Evolutionary conservation across 2,329 filamentous ascomycete genomes (phyloP).

Genomic region (Fusarium graminum): DNA sequence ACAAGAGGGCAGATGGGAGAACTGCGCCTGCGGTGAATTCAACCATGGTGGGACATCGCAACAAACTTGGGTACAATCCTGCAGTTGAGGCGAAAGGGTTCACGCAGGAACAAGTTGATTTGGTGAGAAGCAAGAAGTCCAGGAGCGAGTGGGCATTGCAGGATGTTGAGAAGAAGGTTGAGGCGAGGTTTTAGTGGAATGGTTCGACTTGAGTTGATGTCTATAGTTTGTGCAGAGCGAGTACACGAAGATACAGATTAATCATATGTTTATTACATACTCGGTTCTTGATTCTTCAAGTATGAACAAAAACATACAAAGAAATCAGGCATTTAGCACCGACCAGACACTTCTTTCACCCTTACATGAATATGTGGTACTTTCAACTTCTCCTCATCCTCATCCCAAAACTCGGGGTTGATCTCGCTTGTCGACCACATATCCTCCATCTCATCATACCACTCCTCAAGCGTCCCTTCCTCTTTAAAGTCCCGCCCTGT

Average conservation of each 20-base stretch:
- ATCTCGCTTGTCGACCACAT: slow-evolving; percentile 21
- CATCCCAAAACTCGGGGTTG: slow-evolving; percentile 20
- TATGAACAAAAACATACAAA: neutral
- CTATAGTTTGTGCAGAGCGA: neutral
- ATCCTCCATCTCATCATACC: slow-evolving; percentile 31
- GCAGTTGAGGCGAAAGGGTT: slow-evolving; percentile 91
- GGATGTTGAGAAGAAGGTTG: slow-evolving; percentile 65
- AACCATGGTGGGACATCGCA: slow-evolving; percentile 73
- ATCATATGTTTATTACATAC: too few relatives aligned
- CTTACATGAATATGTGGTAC: slow-evolving; percentile 14
- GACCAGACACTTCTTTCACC: slow-evolving; percentile 4
- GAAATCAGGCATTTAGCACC: neutral
- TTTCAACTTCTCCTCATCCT: slow-evolving; percentile 9
- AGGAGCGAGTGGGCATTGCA: slow-evolving; percentile 81
- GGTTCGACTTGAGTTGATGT: neutral
- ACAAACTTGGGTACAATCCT: slow-evolving; percentile 88
- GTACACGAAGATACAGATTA: too few relatives aligned
- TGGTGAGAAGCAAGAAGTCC: slow-evolving; percentile 76
- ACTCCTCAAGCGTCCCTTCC: slow-evolving; percentile 22
- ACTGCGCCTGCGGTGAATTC: slow-evolving; percentile 71
- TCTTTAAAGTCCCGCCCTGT: slow-evolving; percentile 7
- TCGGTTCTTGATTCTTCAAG: neutral
- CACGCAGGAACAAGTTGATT: slow-evolving; percentile 78
- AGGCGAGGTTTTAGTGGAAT: slow-evolving; percentile 52
- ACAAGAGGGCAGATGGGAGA: slow-evolving; percentile 83